Conservation (phyloP, 139 green algal species). For the Desmodesmus armatus region DNA sequence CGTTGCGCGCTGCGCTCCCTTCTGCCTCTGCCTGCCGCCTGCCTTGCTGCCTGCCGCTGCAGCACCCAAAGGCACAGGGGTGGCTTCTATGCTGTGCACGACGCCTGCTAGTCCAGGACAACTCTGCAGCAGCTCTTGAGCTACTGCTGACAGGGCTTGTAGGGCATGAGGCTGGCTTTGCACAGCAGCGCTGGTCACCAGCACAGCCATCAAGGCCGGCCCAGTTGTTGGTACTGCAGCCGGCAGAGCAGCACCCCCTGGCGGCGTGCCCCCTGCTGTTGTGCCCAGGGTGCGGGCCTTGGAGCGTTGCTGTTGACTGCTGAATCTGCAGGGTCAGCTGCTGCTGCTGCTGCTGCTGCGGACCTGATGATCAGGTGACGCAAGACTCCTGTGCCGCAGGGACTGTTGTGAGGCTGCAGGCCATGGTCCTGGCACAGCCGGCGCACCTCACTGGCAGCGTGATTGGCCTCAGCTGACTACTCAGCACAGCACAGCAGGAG, state of each 20-base stretch:
- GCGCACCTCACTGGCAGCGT: neutral
- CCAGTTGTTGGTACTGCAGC: neutral
- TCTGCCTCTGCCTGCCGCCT: neutral
- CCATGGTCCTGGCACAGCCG: neutral
- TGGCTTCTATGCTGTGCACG: slow-evolving; percentile 13
- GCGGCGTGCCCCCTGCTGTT: slow-evolving; percentile 15
- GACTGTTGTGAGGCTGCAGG: slow-evolving; percentile 53
- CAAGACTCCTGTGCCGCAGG: slow-evolving; percentile 1
- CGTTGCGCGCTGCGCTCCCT: neutral
- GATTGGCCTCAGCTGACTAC: neutral
- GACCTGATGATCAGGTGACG: slow-evolving; percentile 23
- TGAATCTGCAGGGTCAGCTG: slow-evolving; percentile 25
- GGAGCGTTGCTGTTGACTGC: neutral
- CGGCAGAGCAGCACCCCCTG: slow-evolving; percentile 21
- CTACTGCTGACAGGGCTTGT: slow-evolving; percentile 34
- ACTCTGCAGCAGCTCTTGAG: slow-evolving; percentile 27
- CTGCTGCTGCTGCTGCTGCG: slow-evolving; percentile 24
- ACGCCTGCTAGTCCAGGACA: neutral
- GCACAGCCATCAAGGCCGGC: slow-evolving; percentile 37
- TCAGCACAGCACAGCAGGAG: neutral
- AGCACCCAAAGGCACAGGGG: neutral
- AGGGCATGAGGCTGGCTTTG: too few species aligned
- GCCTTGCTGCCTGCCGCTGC: neutral
- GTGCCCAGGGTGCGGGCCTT: neutral
- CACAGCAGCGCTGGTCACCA: slow-evolving; percentile 29